These are phyloP conservation scores for Halophytophthora polymorphica DNA, from an alignment of 352 stramenopile genomes.

Conservation along the genomic window DNA sequence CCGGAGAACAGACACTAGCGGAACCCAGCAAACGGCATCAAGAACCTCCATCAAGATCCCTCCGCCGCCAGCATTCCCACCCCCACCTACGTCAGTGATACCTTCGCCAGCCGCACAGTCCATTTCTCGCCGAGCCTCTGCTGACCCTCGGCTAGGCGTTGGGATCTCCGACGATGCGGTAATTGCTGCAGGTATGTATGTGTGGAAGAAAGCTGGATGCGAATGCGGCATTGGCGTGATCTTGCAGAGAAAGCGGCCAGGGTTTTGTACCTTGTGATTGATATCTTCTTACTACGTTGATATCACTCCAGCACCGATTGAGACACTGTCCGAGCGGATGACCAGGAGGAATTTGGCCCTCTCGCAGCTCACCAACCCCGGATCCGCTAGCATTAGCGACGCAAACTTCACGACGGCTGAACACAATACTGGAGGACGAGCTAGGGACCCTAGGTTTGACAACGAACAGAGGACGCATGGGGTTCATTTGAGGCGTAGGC, in stretches of 20 bases:
- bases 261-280: too few species aligned
- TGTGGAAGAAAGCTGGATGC: not conserved
- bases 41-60: constrained; percentile 34
- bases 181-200: constrained; percentile 5
- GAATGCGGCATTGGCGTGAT: too few species aligned
- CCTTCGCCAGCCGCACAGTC: constrained; percentile 3
- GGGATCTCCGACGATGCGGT: not conserved
- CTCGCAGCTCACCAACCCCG: constrained; percentile 49
- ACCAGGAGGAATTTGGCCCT: constrained; percentile 54
- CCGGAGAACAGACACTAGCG: not conserved
- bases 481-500: not conserved
- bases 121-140: constrained; percentile 12
- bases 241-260: too few species aligned
- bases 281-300: too few species aligned
- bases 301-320: constrained; percentile 4
- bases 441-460: constrained; percentile 18
- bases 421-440: constrained; percentile 5
- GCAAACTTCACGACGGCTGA: not conserved
- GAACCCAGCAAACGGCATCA: not conserved
- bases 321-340: constrained; percentile 34
- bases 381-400: not conserved
- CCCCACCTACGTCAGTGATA: constrained; percentile 15
- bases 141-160: constrained; percentile 8
- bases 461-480: too few species aligned
- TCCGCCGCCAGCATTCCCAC: constrained; percentile 46